Conservation (phyloP, 495 filamentous ascomycete genomes). For the Coniosporium apollinis region DNA sequence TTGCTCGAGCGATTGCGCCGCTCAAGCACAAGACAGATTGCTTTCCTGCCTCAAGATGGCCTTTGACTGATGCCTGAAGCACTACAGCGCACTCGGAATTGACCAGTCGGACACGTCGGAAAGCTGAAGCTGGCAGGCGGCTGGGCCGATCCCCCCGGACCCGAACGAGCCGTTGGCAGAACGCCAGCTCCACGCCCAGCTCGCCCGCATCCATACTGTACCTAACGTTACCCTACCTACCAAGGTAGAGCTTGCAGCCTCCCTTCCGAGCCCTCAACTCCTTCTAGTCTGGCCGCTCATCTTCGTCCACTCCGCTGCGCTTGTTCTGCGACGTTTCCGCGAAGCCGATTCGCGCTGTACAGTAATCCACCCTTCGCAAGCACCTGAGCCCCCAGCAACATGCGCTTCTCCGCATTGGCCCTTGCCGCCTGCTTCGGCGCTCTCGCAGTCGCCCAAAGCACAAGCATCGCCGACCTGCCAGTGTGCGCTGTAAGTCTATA, state of each 20-base stretch:
- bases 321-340: not conserved
- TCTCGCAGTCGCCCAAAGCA: not conserved
- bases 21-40: too few relatives aligned
- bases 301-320: not conserved
- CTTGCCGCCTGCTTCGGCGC: not conserved
- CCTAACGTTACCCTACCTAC: not conserved
- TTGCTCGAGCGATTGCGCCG: too few relatives aligned
- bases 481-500: not conserved
- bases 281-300: not conserved
- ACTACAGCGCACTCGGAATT: too few relatives aligned
- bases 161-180: too few relatives aligned
- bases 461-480: not conserved
- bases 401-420: not conserved
- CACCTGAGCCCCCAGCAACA: not conserved
- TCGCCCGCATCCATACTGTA: too few relatives aligned
- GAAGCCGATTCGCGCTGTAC: not conserved
- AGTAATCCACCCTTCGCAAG: not conserved
- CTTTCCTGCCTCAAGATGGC: too few relatives aligned
- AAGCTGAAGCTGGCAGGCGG: too few relatives aligned
- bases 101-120: too few relatives aligned
- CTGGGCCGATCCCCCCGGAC: too few relatives aligned
- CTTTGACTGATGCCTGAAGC: too few relatives aligned
- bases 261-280: not conserved
- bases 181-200: too few relatives aligned
- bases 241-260: not conserved